Base-by-base conservation (phyloP, 352 stramenopile species). In the Phytophthora cryptogea region DNA sequence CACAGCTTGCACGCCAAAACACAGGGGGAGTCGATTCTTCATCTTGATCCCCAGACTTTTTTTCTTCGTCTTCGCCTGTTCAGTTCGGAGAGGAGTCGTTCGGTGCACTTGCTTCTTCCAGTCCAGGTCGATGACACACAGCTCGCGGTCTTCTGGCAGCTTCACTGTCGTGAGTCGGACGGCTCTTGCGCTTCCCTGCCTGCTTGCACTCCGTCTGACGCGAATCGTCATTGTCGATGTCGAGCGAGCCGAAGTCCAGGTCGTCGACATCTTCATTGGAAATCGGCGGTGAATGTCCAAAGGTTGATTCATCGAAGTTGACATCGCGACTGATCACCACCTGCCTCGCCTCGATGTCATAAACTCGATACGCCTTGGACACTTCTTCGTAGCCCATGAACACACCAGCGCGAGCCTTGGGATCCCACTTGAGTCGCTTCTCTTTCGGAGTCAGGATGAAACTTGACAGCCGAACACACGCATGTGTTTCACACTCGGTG, bases 311-410 rank as follows among this genome's bases (percentile, higher is more conserved):
- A 33, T 52, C 28, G 39, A 59, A 59, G 4, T 14, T 65, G 57
- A 65, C 52, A 60, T 59, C 48, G 36, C 48, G 58, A 66, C 28
- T 54, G 14, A 67, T 51, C 3, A 54, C 41, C 16, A 54, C 23
- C 39, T 67, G 13, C 30, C 41, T 42, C 59, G 31, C 50, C 28
- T 66, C 41, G 30, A 54, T 58, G 49, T 54, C 58, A 51, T 53
- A 66, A 17, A 51, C 8, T 60, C 53, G 27, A 41, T 60, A 60
- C 23, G 45, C 53, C 53, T 60, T 60, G 1, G 32, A 60, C 53
- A 46, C 23, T 52, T 60, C 40, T 30, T 60, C 53, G 27, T 60
- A 52, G 13, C 53, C 39, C 2, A 60, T 8, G 45, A 60, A 60
- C 36, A 60, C 3, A 23, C 39, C 53, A 13, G 33, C 40, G 26